Evolutionary conservation across 1,284 basidiomycete species (phyloP).

Genomic region (Marasmius sp.): DNA sequence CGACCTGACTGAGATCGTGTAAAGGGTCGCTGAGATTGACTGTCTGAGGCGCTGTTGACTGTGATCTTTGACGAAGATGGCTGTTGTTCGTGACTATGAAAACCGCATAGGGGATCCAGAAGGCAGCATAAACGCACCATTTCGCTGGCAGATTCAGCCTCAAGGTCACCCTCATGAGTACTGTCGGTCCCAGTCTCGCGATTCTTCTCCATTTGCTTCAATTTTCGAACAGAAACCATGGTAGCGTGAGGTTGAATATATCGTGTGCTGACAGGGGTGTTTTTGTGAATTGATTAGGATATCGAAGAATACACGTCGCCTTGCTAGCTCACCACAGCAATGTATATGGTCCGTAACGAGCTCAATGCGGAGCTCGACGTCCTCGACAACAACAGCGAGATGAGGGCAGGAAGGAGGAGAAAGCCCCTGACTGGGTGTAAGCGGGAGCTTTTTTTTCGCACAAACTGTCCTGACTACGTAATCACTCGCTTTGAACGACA

Average conservation of each 20-base stretch:
- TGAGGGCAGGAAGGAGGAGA: neutral
- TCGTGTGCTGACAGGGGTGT: neutral
- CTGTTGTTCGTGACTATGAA: neutral
- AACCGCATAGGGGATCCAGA: neutral
- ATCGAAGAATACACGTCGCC: too few species aligned
- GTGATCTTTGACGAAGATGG: slow-evolving; percentile 7
- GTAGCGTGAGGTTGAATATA: neutral
- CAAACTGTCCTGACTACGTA: neutral
- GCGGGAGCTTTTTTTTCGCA: slow-evolving; percentile 3
- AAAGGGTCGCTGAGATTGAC: neutral
- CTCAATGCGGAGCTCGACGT: too few species aligned
- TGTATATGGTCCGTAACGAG: too few species aligned
- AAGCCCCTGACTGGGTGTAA: slow-evolving; percentile 5
- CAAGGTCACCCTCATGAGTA: neutral
- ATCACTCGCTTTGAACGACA: neutral
- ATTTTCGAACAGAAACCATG: neutral
- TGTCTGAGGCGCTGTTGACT: neutral
- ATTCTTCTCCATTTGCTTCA: neutral
- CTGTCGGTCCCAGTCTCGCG: neutral
- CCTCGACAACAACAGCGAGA: neutral
- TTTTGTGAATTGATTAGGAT: too few species aligned
- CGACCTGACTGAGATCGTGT: slow-evolving; percentile 9
- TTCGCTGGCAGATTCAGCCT: neutral
- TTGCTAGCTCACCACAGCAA: too few species aligned
- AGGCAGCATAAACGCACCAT: neutral